Evolutionary conservation across 2,329 filamentous ascomycete genomes (phyloP), one percentile per base, ranked within the genome.

Genomic region (Dactylellina cionopaga): DNA sequence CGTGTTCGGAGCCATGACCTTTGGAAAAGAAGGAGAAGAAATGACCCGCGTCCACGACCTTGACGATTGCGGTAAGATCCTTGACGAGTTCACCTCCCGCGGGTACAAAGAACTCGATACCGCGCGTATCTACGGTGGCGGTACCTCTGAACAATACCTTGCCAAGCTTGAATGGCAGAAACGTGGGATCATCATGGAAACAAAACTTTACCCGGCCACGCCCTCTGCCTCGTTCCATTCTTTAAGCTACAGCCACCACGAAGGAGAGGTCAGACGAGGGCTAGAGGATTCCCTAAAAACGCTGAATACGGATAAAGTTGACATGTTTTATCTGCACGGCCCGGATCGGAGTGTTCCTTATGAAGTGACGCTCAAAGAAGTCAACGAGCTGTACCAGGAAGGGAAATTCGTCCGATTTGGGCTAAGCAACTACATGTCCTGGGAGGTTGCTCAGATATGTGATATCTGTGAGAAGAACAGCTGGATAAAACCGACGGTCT

Each of bases 341-440:
- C 84, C 90, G 2, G 83, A 86, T 75, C 86, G 89, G 5, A 86
- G 83, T 0, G 85, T 89, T 1, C 90, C 90, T 0, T 96, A 96
- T 77, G 87, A 87, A 5, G 90, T 95, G 80, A 95, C 92, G 0
- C 84, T 96, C n/a, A 85, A 88, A 76, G 90, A 89, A 5, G 84
- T 92, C 68, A 87, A 96, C 79, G 88, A 92, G 80, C 82, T 96
- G 58, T 91, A 96, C 83, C 91, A 92, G 81, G 87, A 90, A 69
- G 92, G 92, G 73, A 95, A 94, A 79, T 96, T 97, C 78, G 87
- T 91, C 13, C 86, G 87, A 59, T 83, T 96, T 9, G 92, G 92
- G 1, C 81, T 97, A 68, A 90, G 87, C 76, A 96, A 96, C 82
- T 96, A 88, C 79, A 90, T 92, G 0, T 89, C 92, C 0, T 95